phyloP scores from a whole-genome alignment of 1,284 basidiomycete species.

The Crucibulum parvulum region DNA sequence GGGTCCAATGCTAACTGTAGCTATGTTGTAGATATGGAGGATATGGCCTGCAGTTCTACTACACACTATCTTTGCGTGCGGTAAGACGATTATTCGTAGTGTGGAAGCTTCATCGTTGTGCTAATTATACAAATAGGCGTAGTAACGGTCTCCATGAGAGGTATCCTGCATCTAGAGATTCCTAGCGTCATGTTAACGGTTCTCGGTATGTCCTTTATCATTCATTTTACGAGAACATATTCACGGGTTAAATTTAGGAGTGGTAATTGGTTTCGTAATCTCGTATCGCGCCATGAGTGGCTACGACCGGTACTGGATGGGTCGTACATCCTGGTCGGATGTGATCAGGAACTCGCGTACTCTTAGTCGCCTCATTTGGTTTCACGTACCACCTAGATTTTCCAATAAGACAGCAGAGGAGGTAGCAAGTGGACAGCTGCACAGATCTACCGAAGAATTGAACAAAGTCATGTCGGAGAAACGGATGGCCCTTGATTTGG shows the following conservation, averaged over 20 bases:
- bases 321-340: constrained; percentile 66
- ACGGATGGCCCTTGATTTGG: constrained; percentile 59
- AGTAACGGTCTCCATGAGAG: constrained; percentile 50
- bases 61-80: constrained; percentile 63
- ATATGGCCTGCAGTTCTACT: constrained; percentile 73
- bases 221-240: background rate
- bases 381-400: constrained; percentile 61
- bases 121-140: constrained; percentile 37
- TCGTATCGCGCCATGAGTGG: constrained; percentile 69
- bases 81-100: constrained; percentile 25
- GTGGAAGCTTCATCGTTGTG: too few species aligned
- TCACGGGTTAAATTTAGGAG: constrained; percentile 43
- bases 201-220: constrained; percentile 46
- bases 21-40: constrained; percentile 57
- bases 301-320: constrained; percentile 72
- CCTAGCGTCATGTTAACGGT: constrained; percentile 67
- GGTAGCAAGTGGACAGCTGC: constrained; percentile 27
- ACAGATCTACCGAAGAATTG: constrained; percentile 36
- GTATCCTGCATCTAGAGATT: constrained; percentile 49
- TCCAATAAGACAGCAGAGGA: constrained; percentile 42
- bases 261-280: constrained; percentile 77
- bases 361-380: constrained; percentile 64
- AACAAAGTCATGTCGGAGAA: constrained; percentile 66
- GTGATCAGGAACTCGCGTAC: constrained; percentile 57
- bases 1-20: too few species aligned